These are phyloP conservation scores for Cercospora sesami DNA, from an alignment of 2,329 filamentous ascomycete genomes.

Conservation along the genomic window DNA sequence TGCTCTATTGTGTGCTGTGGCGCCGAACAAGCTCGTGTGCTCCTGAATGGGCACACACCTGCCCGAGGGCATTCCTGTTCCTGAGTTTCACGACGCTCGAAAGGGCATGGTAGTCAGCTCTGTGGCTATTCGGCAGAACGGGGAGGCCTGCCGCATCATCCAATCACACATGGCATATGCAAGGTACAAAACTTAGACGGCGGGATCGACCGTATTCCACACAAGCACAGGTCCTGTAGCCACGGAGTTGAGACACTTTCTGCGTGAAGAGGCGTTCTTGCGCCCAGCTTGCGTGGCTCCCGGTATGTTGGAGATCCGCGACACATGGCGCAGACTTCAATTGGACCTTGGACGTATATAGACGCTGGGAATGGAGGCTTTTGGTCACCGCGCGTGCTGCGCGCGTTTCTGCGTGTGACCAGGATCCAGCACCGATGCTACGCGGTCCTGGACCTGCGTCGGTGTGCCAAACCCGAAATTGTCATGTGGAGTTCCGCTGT, in stretches of 20 bases:
- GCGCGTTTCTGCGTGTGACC: constrained; percentile 12
- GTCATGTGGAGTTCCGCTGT: constrained; percentile 11
- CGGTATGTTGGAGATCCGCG: neutral
- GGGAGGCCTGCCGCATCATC: neutral
- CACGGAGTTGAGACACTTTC: constrained; percentile 16
- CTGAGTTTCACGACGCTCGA: constrained; percentile 19
- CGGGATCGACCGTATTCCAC: constrained; percentile 18
- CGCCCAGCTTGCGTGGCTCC: constrained; percentile 6
- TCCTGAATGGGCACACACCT: constrained; percentile 5
- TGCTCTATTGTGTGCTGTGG: neutral
- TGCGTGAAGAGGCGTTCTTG: constrained; percentile 3
- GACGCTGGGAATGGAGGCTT: neutral
- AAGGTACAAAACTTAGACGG: constrained; percentile 22
- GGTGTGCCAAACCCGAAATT: constrained; percentile 20
- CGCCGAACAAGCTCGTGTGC: neutral
- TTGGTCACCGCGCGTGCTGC: neutral
- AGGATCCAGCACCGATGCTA: constrained; percentile 13
- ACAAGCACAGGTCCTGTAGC: constrained; percentile 23
- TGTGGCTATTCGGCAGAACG: constrained; percentile 8
- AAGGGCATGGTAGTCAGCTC: constrained; percentile 9
- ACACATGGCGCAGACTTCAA: neutral
- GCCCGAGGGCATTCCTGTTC: constrained; percentile 18
- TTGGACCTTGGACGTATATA: neutral
- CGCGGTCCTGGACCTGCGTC: constrained; percentile 8
- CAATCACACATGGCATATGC: constrained; percentile 18